phyloP scores from a whole-genome alignment of 1,284 basidiomycete species.

The Mycena citricolor region DNA sequence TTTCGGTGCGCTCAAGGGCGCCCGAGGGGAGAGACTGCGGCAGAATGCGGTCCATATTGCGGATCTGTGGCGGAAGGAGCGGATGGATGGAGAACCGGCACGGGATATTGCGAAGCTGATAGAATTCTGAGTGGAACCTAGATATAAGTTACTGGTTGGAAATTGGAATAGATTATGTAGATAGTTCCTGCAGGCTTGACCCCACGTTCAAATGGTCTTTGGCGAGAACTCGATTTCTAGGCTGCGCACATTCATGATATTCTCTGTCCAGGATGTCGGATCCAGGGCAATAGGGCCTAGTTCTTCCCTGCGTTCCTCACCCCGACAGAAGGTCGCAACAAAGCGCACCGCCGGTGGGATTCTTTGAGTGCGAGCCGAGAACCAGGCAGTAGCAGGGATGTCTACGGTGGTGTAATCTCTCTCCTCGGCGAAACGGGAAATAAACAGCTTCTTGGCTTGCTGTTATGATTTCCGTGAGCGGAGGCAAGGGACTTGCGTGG shows the following conservation, averaged over 20 bases:
- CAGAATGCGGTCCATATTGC: conserved; percentile 1
- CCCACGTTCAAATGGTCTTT: no score
- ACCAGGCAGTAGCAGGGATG: conserved; percentile 1
- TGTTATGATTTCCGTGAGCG: no score
- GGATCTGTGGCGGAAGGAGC: no score
- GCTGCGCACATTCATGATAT: conserved; percentile 11
- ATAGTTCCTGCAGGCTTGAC: no score
- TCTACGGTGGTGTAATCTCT: neutral
- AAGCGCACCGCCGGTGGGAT: conserved; percentile 1
- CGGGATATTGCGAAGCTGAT: no score
- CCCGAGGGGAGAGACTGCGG: neutral
- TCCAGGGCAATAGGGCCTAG: neutral
- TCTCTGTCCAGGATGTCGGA: conserved; percentile 8
- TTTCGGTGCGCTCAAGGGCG: conserved; percentile 4
- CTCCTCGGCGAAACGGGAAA: neutral
- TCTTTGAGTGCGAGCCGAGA: neutral
- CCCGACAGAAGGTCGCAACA: conserved; percentile 13
- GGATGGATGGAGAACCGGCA: no score
- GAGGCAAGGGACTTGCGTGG: neutral
- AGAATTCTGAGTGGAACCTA: no score
- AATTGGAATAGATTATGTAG: no score
- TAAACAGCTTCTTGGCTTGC: neutral
- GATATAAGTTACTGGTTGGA: no score
- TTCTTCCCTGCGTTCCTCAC: neutral
- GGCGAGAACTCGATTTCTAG: conserved; percentile 3